Evolutionary conservation across 495 filamentous ascomycete species (phyloP).

Genomic region (Penicillium nucicola): DNA sequence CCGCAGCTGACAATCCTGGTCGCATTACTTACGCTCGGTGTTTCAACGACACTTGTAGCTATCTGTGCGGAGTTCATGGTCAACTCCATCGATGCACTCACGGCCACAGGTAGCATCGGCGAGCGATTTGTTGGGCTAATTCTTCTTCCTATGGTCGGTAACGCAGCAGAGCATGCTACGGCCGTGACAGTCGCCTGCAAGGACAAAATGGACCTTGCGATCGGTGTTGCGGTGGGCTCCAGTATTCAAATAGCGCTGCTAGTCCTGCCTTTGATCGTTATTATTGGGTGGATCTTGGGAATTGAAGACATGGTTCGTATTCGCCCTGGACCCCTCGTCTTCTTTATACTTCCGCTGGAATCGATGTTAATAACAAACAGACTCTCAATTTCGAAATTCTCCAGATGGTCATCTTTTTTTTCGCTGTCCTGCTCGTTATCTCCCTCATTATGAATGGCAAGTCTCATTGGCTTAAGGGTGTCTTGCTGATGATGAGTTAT

Average conservation of each 20-base stretch:
- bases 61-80: slow-evolving; percentile 28
- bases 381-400: too few relatives aligned
- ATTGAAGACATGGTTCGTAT: too few relatives aligned
- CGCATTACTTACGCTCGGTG: neutral
- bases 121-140: slow-evolving; percentile 27
- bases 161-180: slow-evolving; percentile 23
- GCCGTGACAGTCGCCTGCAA: slow-evolving; percentile 21
- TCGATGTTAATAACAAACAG: too few relatives aligned
- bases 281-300: slow-evolving; percentile 59
- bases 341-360: too few relatives aligned
- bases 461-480: too few relatives aligned
- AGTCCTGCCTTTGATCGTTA: slow-evolving; percentile 52
- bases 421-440: too few relatives aligned
- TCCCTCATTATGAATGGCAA: too few relatives aligned
- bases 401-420: too few relatives aligned
- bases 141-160: slow-evolving; percentile 25
- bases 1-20: too few relatives aligned
- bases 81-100: slow-evolving; percentile 20
- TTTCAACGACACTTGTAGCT: slow-evolving; percentile 21
- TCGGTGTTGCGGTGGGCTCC: slow-evolving; percentile 22
- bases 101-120: slow-evolving; percentile 9
- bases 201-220: slow-evolving; percentile 23
- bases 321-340: too few relatives aligned
- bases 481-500: too few relatives aligned
- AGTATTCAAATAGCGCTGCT: slow-evolving; percentile 31